Evolutionary conservation across 129 eudicot species (phyloP), one percentile per base, ranked within the genome.

Genomic region (Saposhnikovia divaricata): DNA sequence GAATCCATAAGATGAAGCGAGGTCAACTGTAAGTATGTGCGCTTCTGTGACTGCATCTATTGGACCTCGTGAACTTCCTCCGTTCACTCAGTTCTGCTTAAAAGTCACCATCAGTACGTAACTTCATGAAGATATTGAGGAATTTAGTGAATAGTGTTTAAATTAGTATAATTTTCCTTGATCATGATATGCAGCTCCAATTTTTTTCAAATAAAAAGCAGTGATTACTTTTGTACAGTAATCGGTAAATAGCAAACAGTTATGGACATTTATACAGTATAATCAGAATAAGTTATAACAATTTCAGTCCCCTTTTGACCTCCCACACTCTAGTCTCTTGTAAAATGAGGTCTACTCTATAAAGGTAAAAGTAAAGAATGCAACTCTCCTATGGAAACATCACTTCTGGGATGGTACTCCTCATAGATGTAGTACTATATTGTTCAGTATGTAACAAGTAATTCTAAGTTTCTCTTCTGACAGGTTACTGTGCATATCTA

Each of bases 401-500:
- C 21, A 31, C 18, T 25, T 46, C 28, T 75, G 78, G 18, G 77
- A 44, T 75, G 61, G 7, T 74, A 27, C 25, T 46, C 40, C 59
- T 48, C 47, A 44, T 7, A 68, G 37, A 68, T 69, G 37, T 47
- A 69, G 68, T 44, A 79, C 59, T 79, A 45, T 46, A n/a, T 75
- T 75, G 46, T 75, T 13, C 9, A 46, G 39, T 46, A 44, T 73
- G 59, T 75, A 46, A 25, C 21, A 45, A 28, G 25, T 72, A 66
- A 77, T 71, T 19, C 8, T 28, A 57, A 53, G 74, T 71, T n/a
- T 18, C 74, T 53, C 75, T 80, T 79, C 77, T 81, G 79, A 83
- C 86, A 92, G 99, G 99, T 80, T 90, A 96, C 83, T 96, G 99
- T 78, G 98, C 98, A 40, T 96, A 86, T 80, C 85, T 96, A 70